Percentiles rank a stretch among this genome's conserved stretches.
Conservation (phyloP, 768 basidiomycete genomes). For the Collybia sordida region DNA sequence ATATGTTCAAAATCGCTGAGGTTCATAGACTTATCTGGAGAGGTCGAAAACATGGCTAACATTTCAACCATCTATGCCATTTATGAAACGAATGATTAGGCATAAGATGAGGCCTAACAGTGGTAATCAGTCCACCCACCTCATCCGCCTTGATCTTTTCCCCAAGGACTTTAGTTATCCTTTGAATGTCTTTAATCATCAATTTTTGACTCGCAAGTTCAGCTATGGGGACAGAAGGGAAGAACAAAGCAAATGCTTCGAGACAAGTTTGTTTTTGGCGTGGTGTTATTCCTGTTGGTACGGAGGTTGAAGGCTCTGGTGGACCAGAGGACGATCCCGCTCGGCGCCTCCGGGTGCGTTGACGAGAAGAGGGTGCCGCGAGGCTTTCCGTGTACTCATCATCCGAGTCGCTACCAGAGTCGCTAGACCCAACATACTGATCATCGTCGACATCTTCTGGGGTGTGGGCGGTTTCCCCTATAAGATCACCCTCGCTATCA, state of each 20-base stretch:
- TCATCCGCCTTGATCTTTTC: slow-evolving; percentile 77
- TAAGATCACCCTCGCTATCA: slow-evolving; percentile 24
- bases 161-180: slow-evolving; percentile 59
- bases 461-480: slow-evolving; percentile 18
- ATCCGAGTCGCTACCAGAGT: slow-evolving; percentile 21
- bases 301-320: slow-evolving; percentile 4
- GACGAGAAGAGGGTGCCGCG: slow-evolving; percentile 17
- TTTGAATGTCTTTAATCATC: slow-evolving; percentile 64
- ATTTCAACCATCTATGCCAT: slow-evolving; percentile 67
- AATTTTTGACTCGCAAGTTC: slow-evolving; percentile 55
- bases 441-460: slow-evolving; percentile 18
- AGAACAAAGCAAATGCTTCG: slow-evolving; percentile 71
- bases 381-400: slow-evolving; percentile 32
- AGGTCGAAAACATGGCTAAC: slow-evolving; percentile 73
- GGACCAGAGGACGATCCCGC: slow-evolving; percentile 4
- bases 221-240: slow-evolving; percentile 49
- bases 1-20: slow-evolving; percentile 73
- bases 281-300: slow-evolving; percentile 35
- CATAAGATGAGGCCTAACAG: background rate
- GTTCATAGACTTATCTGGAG: slow-evolving; percentile 65
- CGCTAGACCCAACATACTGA: slow-evolving; percentile 13
- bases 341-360: slow-evolving; percentile 8
- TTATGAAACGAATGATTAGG: background rate
- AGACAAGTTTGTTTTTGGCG: slow-evolving; percentile 56
- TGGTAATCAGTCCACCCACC: slow-evolving; percentile 36